Evolutionary conservation across 768 basidiomycete genomes (phyloP).

Genomic region (Tulasnella sp.): DNA sequence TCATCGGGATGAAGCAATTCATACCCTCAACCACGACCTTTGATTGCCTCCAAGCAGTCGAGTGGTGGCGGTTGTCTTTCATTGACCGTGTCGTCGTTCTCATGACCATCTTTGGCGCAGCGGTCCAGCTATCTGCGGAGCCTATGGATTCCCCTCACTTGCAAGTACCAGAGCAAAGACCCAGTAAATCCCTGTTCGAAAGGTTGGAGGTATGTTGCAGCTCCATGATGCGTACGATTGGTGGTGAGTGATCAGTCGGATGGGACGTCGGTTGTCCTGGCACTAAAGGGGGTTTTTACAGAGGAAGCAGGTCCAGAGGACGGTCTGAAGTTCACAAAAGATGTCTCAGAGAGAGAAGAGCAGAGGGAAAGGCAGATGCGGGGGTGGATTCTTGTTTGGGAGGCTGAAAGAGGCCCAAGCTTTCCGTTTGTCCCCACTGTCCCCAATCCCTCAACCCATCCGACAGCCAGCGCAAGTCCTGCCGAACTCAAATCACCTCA

Average conservation of each 20-base stretch:
- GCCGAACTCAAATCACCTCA: background rate
- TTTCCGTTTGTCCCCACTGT: too few species aligned
- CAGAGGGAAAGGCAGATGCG: background rate
- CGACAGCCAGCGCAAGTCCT: background rate
- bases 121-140: background rate
- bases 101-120: background rate
- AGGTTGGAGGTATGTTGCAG: too few species aligned
- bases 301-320: background rate
- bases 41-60: background rate
- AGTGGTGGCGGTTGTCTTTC: background rate
- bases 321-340: background rate
- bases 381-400: background rate
- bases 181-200: background rate
- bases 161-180: too few species aligned
- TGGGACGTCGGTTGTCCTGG: background rate
- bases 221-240: too few species aligned
- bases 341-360: background rate
- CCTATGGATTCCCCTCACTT: too few species aligned
- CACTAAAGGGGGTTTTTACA: background rate
- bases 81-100: background rate
- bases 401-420: background rate
- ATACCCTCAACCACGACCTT: background rate
- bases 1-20: background rate
- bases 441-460: background rate
- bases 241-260: background rate